Percentiles rank a stretch among this genome's conserved stretches.
phyloP scores from a whole-genome alignment of 2,329 filamentous ascomycete species.

The Hyphodiscus sp. region DNA sequence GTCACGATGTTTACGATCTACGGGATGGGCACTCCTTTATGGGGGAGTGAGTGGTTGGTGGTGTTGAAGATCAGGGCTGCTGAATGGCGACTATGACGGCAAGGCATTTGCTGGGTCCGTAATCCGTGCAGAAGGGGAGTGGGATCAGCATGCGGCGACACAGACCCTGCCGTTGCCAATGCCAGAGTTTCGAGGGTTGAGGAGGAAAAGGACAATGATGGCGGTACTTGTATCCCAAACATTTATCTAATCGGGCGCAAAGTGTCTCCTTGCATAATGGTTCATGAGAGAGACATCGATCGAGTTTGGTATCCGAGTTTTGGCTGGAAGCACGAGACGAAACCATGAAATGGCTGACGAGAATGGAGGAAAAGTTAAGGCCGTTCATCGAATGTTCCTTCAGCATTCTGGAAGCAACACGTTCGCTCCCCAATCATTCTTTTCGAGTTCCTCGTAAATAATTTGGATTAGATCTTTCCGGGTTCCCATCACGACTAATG shows the following conservation, averaged over 20 bases:
- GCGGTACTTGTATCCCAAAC: too few relatives aligned
- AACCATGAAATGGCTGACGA: neutral
- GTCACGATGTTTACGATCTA: neutral
- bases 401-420: too few relatives aligned
- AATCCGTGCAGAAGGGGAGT: neutral
- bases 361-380: neutral
- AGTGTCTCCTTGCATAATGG: too few relatives aligned
- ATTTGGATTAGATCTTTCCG: too few relatives aligned
- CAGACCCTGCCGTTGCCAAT: neutral
- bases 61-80: neutral
- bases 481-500: neutral
- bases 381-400: neutral
- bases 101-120: too few relatives aligned
- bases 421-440: neutral
- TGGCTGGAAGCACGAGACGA: neutral
- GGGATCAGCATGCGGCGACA: neutral
- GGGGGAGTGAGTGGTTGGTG: neutral
- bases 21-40: neutral
- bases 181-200: neutral
- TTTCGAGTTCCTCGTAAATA: neutral
- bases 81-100: neutral
- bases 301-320: neutral
- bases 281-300: neutral
- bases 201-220: neutral
- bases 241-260: too few relatives aligned